Base-by-base conservation (phyloP, 1,284 basidiomycete species). In the Sparassis latifolia region DNA sequence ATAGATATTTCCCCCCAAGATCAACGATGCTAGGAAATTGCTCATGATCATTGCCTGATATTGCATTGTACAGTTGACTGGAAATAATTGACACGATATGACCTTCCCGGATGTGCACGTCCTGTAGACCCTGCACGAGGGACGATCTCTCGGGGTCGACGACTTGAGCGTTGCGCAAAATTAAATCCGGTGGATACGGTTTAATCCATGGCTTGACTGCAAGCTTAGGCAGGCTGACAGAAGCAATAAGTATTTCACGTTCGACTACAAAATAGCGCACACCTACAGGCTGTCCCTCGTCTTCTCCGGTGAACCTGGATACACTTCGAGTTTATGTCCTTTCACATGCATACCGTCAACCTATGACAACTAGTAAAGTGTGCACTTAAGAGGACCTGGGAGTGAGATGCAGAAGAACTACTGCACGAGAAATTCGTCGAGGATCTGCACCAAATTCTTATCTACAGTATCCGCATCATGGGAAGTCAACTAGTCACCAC, bases 131-230 rank as follows among this genome's bases (percentile, higher is more conserved):
- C 7, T 53, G 50, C 2, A 68, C 51, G 0, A 69, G n/a, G 2
- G 57, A 49, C 9, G 58, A 62, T 1, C 54, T 48, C 1, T 56
- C 58, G 6, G 71, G 65, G 51, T 71, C 66, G 33, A 74, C 60
- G 33, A 74, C 58, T 7, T 52, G 52, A 2, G 62, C 69, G 50
- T 72, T 70, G 20, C 54, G 59, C 6, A 74, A 54, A 10, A 66
- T 55, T 20, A 71, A 48, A 4, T 55, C 46, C 2, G 59, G 58
- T 0, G 68, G 60, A 2, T 53, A 39, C 0, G 56, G 33, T 7
- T 51, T 51, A 4, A 67, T 45, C 72, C 72, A 74, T 4, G 72
- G 72, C 53, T 70, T 72, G 31, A 68, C 47, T 1, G 58, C 62
- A 31, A 74, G 64, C 51, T 72, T 69, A 3, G 67, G 64, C 10